Evolutionary conservation across 108 stramenopile species (phyloP), one percentile per base, ranked within the genome.

Genomic region (Nitzschia inconspicua): DNA sequence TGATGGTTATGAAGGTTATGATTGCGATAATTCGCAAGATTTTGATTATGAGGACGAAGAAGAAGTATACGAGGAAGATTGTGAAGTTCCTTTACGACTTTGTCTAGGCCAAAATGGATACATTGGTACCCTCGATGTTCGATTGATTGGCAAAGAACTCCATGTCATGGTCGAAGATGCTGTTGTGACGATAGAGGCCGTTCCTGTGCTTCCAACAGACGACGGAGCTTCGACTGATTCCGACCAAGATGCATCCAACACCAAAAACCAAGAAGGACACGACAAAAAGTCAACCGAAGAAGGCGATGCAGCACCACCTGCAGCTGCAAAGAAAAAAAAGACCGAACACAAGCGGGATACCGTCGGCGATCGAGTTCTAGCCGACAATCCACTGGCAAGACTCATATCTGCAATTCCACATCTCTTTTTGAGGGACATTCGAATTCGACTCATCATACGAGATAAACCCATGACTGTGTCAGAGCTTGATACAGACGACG

Each of bases 121-220:
- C 6, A 85, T 90, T 44, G 89, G 89, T 22, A 83, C 70, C 0
- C 59, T 90, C 8, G 82, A 90, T 67, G 74, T 86, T 25, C 62
- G 80, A 22, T 42, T 86, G 40, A 68, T 90, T 14, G 83, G 70
- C 18, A 79, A 77, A 50, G 83, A 86, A 29, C 49, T 86, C 6
- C 85, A 86, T 46, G 76, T 90, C 0, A 66, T 80, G 19, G 77
- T 90, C 3, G 89, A 90, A 74, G 89, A 86, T 68, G 89, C 83
- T 16, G 75, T 75, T 61, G 60, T 90, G 19, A 73, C 82, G 8
- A 46, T 90, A 8, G 89, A 90, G 63, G 82, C 79, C 26, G 36
- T 76, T 16, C 79, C 75, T 11, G 16, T 63, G 0, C 0, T 28
- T 10, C 10, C 18, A 16, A 52, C 24, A 14, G 14, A 52, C 8